Evolutionary conservation across 345 rosid genomes (phyloP).

Genomic region (Linum trigynum): DNA sequence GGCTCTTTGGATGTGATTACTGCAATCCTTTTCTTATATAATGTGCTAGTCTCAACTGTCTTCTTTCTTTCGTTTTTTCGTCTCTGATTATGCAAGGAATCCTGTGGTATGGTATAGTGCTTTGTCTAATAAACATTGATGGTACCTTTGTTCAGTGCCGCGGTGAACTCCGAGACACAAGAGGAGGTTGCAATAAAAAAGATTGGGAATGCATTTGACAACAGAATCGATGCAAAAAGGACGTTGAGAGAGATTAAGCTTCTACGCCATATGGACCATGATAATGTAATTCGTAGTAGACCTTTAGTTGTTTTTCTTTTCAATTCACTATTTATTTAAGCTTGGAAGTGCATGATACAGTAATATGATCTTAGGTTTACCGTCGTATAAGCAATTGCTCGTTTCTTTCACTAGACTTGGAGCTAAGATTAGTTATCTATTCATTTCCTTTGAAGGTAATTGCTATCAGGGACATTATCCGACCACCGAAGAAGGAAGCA

Average conservation of each 20-base stretch:
- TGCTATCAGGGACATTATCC: conserved; percentile 8
- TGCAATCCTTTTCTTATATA: no score
- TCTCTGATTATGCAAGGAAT: no score
- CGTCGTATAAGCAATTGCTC: background rate
- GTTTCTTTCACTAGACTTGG: background rate
- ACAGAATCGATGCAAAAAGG: conserved; percentile 8
- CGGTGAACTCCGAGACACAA: conserved; percentile 9
- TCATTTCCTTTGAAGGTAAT: conserved; percentile 1
- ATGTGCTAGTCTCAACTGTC: no score
- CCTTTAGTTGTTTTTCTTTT: background rate
- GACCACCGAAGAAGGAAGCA: conserved; percentile 6
- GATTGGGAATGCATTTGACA: conserved; percentile 10
- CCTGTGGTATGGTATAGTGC: no score
- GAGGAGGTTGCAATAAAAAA: conserved; percentile 13
- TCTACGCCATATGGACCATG: conserved; percentile 11
- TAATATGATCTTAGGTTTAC: background rate
- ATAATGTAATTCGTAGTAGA: background rate
- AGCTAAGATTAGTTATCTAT: background rate
- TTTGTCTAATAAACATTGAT: background rate
- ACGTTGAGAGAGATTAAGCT: conserved; percentile 13
- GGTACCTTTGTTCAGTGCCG: conserved; percentile 4
- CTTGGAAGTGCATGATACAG: background rate
- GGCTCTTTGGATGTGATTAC: background rate
- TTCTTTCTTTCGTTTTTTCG: no score
- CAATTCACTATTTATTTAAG: background rate